A percentile compares a stretch with the other conserved stretches of the same genome.
phyloP scores from a whole-genome alignment of 192 early-diverging fungal species.

The Coemansia sp. region DNA sequence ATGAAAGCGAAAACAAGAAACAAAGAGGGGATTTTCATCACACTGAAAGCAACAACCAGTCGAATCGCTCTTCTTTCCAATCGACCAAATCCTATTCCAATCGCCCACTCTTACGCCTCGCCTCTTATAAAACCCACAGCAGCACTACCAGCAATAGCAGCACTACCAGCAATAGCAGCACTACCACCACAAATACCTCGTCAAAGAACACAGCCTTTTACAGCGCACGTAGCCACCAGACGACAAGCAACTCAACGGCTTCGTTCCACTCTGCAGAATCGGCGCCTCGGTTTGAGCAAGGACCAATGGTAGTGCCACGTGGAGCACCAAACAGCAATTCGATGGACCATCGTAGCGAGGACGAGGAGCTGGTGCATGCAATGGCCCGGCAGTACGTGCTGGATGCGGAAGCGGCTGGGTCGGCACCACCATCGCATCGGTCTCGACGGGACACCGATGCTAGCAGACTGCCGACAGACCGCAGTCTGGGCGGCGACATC shows the following conservation, averaged over 20 bases:
- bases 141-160: neutral
- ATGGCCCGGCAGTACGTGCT: slow-evolving; percentile 46
- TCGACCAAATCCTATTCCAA: slow-evolving; percentile 14
- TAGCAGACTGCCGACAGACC: slow-evolving; percentile 13
- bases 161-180: neutral
- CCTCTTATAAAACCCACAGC: slow-evolving; percentile 21
- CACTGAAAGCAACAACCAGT: slow-evolving; percentile 4
- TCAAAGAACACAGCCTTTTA: slow-evolving; percentile 45
- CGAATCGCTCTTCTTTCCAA: slow-evolving; percentile 17
- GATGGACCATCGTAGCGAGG: slow-evolving; percentile 6
- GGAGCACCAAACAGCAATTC: neutral
- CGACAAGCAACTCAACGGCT: slow-evolving; percentile 1
- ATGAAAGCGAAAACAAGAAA: neutral
- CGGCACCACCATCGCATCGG: slow-evolving; percentile 32
- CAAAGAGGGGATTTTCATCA: neutral
- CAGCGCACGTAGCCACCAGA: slow-evolving; percentile 28
- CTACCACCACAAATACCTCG: slow-evolving; percentile 16
- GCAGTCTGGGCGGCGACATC: slow-evolving; percentile 11
- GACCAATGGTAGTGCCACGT: neutral
- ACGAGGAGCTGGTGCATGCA: slow-evolving; percentile 34
- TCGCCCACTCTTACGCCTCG: slow-evolving; percentile 21
- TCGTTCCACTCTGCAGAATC: slow-evolving; percentile 43
- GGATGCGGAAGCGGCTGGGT: slow-evolving; percentile 46
- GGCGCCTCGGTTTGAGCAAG: neutral
- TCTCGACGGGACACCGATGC: slow-evolving; percentile 37